Base-by-base conservation (phyloP, 768 basidiomycete genomes). In the Pleurotus salmoneostramineus region DNA sequence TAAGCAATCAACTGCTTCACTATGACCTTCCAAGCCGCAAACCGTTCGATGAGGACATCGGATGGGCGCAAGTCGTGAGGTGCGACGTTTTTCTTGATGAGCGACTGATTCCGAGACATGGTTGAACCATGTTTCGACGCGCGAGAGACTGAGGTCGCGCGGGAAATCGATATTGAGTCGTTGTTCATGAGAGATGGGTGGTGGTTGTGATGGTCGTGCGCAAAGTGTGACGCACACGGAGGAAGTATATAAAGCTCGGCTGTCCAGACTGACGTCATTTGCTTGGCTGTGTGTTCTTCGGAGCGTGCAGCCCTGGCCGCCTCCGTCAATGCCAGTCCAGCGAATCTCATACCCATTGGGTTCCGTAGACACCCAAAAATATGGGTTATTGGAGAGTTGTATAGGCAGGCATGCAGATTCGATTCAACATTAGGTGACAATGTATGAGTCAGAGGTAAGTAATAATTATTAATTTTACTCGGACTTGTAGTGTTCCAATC, bases 11-110 rank as follows among this genome's bases (percentile, higher is more conserved):
- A 85, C 75, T 97, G 95, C 74, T 95, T 96, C 50, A 96, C 93
- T 65, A 98, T 96, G 52, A 85, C 88, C 75, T 97, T 98, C 95
- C 95, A 98, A 0, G 92, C 90, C 6, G 88, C 82, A 67, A 94
- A 94, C 32, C 91, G 88, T 71, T 98, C 96, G 63, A 98, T 97
- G 70, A 99, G 90, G 66, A 99, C 84, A 72, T 99, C 96, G 7
- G 92, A 93, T 0, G 95, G 95, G 51, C 87, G 84, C 47, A 98
- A 82, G 74, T 96, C 95, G 63, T 93, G 87, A 0, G 91, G 86
- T 3, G 91, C 88, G 60, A 93, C 88, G 71, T 92, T 95, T 77
- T 93, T 95, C 82, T 93, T 93, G 79, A 98, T 93, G 66, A 98
- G 84, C 3, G 88, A 89, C 71, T 93, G 90, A 58, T 82, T 85